These are phyloP conservation scores for Cryptosporidium viatorum DNA, from an alignment of 169 alveolate species.

Conservation along the genomic window DNA sequence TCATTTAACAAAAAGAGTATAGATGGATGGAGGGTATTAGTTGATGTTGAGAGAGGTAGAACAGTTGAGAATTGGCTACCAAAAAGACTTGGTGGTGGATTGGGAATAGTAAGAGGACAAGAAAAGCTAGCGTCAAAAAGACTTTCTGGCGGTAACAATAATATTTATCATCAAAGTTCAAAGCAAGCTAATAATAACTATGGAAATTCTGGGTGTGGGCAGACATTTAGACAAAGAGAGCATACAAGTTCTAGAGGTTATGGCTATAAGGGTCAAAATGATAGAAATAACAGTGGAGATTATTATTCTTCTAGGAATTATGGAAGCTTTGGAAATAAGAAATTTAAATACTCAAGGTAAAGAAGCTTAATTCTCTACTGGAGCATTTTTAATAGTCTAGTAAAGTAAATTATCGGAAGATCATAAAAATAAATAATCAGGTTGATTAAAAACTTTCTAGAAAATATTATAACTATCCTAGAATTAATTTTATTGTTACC, in stretches of 20 bases:
- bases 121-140: not conserved
- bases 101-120: conserved; percentile 79
- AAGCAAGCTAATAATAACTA: not conserved
- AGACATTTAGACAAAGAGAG: conserved; percentile 24
- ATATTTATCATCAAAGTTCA: not conserved
- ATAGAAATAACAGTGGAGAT: not conserved
- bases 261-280: not conserved
- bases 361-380: not conserved
- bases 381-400: not conserved
- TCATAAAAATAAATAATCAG: no score
- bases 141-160: not conserved
- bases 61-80: conserved; percentile 86
- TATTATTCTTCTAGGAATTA: conserved; percentile 7
- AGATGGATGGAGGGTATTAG: conserved; percentile 86
- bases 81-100: conserved; percentile 88
- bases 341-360: conserved; percentile 5
- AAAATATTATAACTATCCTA: not conserved
- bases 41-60: conserved; percentile 90
- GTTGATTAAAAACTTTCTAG: not conserved
- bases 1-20: conserved; percentile 82
- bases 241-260: not conserved
- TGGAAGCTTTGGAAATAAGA: conserved; percentile 7
- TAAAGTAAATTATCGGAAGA: not conserved
- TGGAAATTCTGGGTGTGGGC: not conserved
- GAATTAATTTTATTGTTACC: no score